phyloP scores from a whole-genome alignment of 495 filamentous ascomycete genomes.

The Hypoxylon crocopeplum region DNA sequence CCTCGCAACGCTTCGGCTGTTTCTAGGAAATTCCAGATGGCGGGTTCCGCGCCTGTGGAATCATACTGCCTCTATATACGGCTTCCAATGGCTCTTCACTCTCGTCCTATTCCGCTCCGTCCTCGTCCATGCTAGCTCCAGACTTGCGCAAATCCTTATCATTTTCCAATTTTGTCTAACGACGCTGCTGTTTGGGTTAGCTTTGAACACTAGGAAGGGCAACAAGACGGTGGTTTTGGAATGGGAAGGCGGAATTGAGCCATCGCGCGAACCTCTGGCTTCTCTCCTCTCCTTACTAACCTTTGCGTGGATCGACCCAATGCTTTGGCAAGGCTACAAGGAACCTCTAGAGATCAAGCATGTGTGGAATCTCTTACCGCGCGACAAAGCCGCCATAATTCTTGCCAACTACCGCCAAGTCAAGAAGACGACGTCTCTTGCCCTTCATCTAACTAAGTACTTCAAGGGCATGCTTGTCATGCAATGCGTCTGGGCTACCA shows the following conservation, averaged over 20 bases:
- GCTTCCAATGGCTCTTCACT: conserved; percentile 78
- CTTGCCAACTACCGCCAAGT: conserved; percentile 82
- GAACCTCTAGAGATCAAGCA: conserved; percentile 81
- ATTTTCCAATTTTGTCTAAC: conserved; percentile 75
- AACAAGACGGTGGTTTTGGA: conserved; percentile 89
- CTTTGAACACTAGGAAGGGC: conserved; percentile 83
- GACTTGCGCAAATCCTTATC: conserved; percentile 64
- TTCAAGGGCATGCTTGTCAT: conserved; percentile 79
- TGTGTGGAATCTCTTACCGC: conserved; percentile 90
- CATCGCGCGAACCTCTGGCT: conserved; percentile 82
- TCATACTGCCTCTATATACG: conserved; percentile 89
- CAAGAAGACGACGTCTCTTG: conserved; percentile 81
- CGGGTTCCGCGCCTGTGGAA: conserved; percentile 83
- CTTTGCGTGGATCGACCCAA: conserved; percentile 88
- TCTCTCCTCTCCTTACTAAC: conserved; percentile 87
- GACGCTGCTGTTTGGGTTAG: conserved; percentile 75
- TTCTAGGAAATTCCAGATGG: conserved; percentile 71
- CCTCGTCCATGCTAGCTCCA: conserved; percentile 77
- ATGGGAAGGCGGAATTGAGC: conserved; percentile 84
- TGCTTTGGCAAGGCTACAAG: conserved; percentile 90
- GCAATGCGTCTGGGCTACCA: conserved; percentile 80
- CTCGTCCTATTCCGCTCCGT: conserved; percentile 82
- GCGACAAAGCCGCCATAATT: conserved; percentile 83
- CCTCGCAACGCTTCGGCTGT: conserved; percentile 74
- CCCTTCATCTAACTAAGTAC: conserved; percentile 81